These are phyloP conservation scores for Aspergillus quadricinctus DNA, from an alignment of 2,329 filamentous ascomycete species.

Conservation along the genomic window DNA sequence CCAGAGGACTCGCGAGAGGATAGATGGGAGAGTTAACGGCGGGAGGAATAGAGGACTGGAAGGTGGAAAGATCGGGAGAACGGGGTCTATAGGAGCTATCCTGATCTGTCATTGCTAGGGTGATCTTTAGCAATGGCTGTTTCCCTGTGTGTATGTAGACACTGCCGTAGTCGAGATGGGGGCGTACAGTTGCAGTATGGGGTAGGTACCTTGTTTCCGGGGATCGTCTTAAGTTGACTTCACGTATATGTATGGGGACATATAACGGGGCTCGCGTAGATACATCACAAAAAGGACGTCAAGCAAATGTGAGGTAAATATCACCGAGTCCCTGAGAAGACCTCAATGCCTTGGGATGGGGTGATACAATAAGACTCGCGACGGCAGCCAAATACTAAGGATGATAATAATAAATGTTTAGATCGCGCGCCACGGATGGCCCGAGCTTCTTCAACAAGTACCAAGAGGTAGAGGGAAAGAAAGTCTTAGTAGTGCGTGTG, in stretches of 20 bases:
- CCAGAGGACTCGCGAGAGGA: slow-evolving; percentile 30
- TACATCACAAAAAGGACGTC: background rate
- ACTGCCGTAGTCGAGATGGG: background rate
- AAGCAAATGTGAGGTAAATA: background rate
- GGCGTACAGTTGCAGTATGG: background rate
- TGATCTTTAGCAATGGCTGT: slow-evolving; percentile 12
- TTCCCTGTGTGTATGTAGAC: background rate
- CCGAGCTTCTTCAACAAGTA: slow-evolving; percentile 9
- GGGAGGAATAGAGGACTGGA: slow-evolving; percentile 39
- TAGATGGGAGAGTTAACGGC: slow-evolving; percentile 26
- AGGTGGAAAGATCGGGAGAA: slow-evolving; percentile 50
- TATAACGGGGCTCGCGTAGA: background rate
- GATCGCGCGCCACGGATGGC: slow-evolving; percentile 14
- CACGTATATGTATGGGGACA: background rate
- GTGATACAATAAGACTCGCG: background rate
- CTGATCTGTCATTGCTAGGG: slow-evolving; percentile 41
- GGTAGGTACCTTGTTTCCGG: background rate
- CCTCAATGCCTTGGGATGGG: background rate
- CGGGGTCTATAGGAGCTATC: slow-evolving; percentile 44
- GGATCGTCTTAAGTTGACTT: background rate
- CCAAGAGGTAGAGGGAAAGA: background rate
- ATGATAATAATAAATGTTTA: background rate
- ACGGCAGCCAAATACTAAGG: background rate
- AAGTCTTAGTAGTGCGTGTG: slow-evolving; percentile 14
- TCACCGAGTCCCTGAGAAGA: background rate